phyloP scores from a whole-genome alignment of 345 rosid species.

The Noccaea caerulescens region DNA sequence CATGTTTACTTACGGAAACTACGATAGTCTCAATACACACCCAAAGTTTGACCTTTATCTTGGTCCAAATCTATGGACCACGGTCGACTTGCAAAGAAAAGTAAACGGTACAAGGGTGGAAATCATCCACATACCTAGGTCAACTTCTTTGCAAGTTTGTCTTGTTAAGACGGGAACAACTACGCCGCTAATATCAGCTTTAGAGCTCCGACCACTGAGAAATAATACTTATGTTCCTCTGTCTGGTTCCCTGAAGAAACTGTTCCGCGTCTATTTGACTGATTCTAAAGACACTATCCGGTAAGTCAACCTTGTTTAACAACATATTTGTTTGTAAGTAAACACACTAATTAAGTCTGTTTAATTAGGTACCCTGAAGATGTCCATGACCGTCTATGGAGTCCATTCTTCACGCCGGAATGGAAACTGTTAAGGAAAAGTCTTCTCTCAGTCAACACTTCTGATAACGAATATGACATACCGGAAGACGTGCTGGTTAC shows the following conservation, averaged over 20 bases:
- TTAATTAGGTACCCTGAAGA: conserved; percentile 40
- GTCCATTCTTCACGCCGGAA: conserved; percentile 33
- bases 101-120: conserved; percentile 28
- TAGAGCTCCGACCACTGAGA: conserved; percentile 42
- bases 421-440: conserved; percentile 24
- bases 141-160: conserved; percentile 34
- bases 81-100: conserved; percentile 27
- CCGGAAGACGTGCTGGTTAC: conserved; percentile 31
- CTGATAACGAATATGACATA: conserved; percentile 24
- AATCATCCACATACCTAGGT: conserved; percentile 33
- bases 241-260: conserved; percentile 34
- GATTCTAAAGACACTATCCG: conserved; percentile 21
- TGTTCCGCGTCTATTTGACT: conserved; percentile 27
- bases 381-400: conserved; percentile 44
- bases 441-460: conserved; percentile 7
- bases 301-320: conserved; percentile 31
- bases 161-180: conserved; percentile 45
- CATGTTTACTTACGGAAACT: conserved; percentile 41
- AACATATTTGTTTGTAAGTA: background rate
- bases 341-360: background rate
- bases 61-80: conserved; percentile 44
- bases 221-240: conserved; percentile 35
- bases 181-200: conserved; percentile 45
- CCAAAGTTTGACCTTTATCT: conserved; percentile 42
- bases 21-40: conserved; percentile 19